Conservation (phyloP, 129 eudicot species). For the Artemisia tridentata region DNA sequence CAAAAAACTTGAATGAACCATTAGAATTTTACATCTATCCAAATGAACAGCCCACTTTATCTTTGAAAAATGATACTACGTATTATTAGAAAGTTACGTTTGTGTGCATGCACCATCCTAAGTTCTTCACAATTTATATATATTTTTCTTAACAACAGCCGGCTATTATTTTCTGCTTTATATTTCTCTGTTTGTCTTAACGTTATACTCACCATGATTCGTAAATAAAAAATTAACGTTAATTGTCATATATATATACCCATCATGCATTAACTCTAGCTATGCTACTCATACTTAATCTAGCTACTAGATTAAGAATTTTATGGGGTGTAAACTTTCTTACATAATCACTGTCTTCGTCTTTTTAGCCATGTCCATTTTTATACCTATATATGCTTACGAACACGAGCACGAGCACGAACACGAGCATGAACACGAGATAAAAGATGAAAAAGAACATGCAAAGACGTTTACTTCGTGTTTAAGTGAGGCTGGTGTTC, state of each 20-base stretch:
- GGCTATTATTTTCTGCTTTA: conserved; percentile 31
- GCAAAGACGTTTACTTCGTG: conserved; percentile 29
- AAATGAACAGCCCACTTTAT: conserved; percentile 17
- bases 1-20: conserved; percentile 10
- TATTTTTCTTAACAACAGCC: conserved; percentile 26
- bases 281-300: not conserved
- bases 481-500: conserved; percentile 42
- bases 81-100: conserved; percentile 16
- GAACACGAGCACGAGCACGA: conserved; percentile 10
- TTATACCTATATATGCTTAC: conserved; percentile 8
- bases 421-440: conserved; percentile 2
- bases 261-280: not conserved
- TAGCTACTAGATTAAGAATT: not conserved
- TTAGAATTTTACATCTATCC: conserved; percentile 21
- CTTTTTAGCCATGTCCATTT: conserved; percentile 28
- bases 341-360: conserved; percentile 4
- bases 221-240: conserved; percentile 17
- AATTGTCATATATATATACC: conserved; percentile 22
- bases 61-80: not conserved
- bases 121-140: conserved; percentile 8
- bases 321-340: conserved; percentile 16
- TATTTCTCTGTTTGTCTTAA: conserved; percentile 30
- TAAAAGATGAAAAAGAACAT: conserved; percentile 15
- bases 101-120: conserved; percentile 31
- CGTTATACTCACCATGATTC: conserved; percentile 28